phyloP scores from a whole-genome alignment of 257 asterid genomes.

The Eucommia ulmoides region DNA sequence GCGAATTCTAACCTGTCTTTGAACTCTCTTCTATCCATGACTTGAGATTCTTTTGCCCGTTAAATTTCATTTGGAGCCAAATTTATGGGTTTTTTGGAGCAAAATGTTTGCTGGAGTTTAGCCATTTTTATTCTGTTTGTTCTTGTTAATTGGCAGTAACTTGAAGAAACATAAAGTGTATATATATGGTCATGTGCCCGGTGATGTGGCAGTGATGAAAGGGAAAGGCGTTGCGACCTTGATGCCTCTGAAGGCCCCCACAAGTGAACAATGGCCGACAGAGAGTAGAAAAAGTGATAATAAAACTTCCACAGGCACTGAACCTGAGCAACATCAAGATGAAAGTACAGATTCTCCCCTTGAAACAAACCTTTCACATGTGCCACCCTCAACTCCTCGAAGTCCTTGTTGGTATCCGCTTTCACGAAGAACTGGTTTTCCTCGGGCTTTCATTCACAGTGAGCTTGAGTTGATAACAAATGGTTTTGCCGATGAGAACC shows the following conservation, averaged over 20 bases:
- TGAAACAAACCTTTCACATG: not conserved
- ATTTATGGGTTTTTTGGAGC: not conserved
- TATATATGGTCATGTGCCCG: slow-evolving; percentile 9
- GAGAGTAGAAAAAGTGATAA: slow-evolving; percentile 1
- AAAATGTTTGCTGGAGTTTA: not conserved
- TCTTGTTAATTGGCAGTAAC: not conserved
- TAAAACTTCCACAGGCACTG: not conserved
- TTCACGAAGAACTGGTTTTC: slow-evolving; percentile 1
- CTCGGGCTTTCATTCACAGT: slow-evolving; percentile 1
- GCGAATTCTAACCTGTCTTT: too few species aligned
- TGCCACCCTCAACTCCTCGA: slow-evolving; percentile 3
- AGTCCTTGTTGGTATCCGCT: slow-evolving; percentile 5
- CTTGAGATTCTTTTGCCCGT: too few species aligned
- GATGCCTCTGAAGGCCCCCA: slow-evolving; percentile 6
- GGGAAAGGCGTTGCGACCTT: slow-evolving; percentile 7
- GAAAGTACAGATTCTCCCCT: not conserved
- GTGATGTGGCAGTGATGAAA: slow-evolving; percentile 10
- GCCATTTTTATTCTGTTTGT: not conserved
- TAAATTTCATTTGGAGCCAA: not conserved
- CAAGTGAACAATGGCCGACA: not conserved
- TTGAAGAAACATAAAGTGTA: slow-evolving; percentile 8
- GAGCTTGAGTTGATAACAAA: slow-evolving; percentile 4
- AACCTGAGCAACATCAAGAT: slow-evolving; percentile 1
- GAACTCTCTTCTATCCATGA: too few species aligned
- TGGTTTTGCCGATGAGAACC: slow-evolving; percentile 1